phyloP scores from a whole-genome alignment of 2,329 filamentous ascomycete genomes.

The Rhytidhysteron rufulum region DNA sequence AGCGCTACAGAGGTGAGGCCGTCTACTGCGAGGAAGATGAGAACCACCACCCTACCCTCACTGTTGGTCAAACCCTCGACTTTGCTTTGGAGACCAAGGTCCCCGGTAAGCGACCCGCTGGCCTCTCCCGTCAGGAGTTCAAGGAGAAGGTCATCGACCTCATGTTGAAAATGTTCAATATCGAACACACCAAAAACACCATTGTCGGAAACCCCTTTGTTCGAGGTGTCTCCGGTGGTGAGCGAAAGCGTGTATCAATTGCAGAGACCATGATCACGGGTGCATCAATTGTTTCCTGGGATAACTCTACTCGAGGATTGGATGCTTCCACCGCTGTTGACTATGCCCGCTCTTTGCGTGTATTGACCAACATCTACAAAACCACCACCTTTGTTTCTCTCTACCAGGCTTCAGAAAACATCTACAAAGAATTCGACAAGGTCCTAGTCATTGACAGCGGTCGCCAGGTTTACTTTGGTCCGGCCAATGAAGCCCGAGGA shows the following conservation, averaged over 20 bases:
- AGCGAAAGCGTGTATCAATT: constrained; percentile 76
- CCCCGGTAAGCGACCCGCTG: constrained; percentile 72
- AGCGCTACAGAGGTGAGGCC: constrained; percentile 73
- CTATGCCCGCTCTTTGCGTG: constrained; percentile 45
- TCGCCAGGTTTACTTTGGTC: constrained; percentile 72
- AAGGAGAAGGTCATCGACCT: constrained; percentile 71
- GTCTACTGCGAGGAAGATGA: constrained; percentile 88
- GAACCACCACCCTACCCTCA: constrained; percentile 78
- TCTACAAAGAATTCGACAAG: constrained; percentile 78
- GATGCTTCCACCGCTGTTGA: constrained; percentile 49
- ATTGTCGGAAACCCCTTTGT: constrained; percentile 80
- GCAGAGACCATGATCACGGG: constrained; percentile 77
- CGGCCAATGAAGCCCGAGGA: constrained; percentile 59
- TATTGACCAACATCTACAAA: constrained; percentile 76
- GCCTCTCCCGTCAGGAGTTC: constrained; percentile 69
- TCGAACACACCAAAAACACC: constrained; percentile 81
- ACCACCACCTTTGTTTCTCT: constrained; percentile 81
- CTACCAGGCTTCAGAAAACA: constrained; percentile 81
- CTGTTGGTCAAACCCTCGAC: constrained; percentile 79
- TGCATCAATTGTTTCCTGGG: constrained; percentile 66
- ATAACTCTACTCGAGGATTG: constrained; percentile 46
- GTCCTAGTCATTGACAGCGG: constrained; percentile 77
- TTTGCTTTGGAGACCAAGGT: constrained; percentile 85
- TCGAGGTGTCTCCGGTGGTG: constrained; percentile 74
- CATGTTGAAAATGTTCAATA: constrained; percentile 89